Evolutionary conservation across 805 yeast genomes (phyloP).

Genomic region (Saturnispora diversa): DNA sequence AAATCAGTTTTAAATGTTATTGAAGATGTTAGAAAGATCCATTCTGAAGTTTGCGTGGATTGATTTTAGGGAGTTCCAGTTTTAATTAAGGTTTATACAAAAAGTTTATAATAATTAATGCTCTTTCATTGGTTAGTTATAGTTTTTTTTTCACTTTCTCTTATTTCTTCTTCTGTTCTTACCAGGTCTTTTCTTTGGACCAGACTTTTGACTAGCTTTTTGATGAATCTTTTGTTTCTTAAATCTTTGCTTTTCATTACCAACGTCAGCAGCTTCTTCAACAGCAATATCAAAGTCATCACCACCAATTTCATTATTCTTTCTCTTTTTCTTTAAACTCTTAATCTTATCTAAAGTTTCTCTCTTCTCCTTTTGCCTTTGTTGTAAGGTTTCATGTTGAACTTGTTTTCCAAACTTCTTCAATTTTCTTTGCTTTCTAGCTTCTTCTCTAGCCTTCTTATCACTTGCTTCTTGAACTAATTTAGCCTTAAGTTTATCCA

Average conservation of each 20-base stretch:
- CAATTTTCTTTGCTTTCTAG: constrained; percentile 86
- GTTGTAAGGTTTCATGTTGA: constrained; percentile 86
- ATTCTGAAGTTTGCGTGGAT: constrained; percentile 15
- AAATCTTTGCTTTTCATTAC: constrained; percentile 31
- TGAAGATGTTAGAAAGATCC: constrained; percentile 16
- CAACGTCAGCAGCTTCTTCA: constrained; percentile 72
- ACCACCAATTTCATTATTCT: constrained; percentile 57
- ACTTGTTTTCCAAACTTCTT: constrained; percentile 98
- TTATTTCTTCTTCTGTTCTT: constrained; percentile 42
- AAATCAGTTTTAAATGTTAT: constrained; percentile 15
- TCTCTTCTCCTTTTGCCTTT: constrained; percentile 86
- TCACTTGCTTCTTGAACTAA: constrained; percentile 66
- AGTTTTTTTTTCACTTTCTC: constrained; percentile 13
- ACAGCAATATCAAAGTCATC: constrained; percentile 86
- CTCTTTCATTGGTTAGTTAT: not conserved
- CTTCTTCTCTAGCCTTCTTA: constrained; percentile 87
- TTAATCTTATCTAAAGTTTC: constrained; percentile 87
- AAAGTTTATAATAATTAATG: constrained; percentile 2
- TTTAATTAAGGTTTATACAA: no score
- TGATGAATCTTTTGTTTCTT: constrained; percentile 50
- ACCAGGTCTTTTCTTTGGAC: constrained; percentile 43
- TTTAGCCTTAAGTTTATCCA: constrained; percentile 84
- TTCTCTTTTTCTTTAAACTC: constrained; percentile 82
- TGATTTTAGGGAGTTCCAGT: no score
- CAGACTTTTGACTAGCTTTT: constrained; percentile 35